Percentiles rank a stretch among this genome's conserved stretches.
Evolutionary conservation across 2,329 filamentous ascomycete genomes (phyloP).

Genomic region (Fusarium mexicanum): DNA sequence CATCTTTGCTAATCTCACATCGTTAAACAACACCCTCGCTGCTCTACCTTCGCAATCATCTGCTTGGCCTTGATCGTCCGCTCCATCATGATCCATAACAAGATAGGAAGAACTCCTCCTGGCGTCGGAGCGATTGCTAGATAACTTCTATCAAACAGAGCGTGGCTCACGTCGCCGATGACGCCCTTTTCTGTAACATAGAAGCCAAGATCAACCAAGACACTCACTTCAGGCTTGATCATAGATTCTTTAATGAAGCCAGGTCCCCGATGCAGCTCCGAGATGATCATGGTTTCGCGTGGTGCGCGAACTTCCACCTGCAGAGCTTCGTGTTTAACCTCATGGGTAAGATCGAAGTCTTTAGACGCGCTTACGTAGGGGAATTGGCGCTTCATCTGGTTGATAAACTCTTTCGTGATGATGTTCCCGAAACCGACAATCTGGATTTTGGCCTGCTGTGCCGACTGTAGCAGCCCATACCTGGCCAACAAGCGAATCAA

Average conservation of each 20-base stretch:
- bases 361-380: not conserved
- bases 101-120: not conserved
- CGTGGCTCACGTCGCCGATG: not conserved
- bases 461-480: not conserved
- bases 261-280: not conserved
- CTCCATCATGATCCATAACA: not conserved
- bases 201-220: not conserved
- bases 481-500: not conserved
- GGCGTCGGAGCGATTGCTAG: not conserved
- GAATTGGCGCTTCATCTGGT: not conserved
- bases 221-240: not conserved
- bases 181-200: not conserved
- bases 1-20: not conserved
- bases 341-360: not conserved
- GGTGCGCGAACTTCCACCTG: rapidly evolving
- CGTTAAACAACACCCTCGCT: not conserved
- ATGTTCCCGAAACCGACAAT: not conserved
- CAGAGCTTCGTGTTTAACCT: not conserved
- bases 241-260: rapidly evolving
- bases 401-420: not conserved
- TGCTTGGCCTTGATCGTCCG: not conserved
- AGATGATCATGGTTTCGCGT: not conserved
- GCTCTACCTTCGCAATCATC: not conserved
- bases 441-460: not conserved
- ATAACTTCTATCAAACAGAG: not conserved